A percentile compares a stretch with the other conserved stretches of the same genome.
Conservation (phyloP, 345 rosid species). For the Raphanus sativus region DNA sequence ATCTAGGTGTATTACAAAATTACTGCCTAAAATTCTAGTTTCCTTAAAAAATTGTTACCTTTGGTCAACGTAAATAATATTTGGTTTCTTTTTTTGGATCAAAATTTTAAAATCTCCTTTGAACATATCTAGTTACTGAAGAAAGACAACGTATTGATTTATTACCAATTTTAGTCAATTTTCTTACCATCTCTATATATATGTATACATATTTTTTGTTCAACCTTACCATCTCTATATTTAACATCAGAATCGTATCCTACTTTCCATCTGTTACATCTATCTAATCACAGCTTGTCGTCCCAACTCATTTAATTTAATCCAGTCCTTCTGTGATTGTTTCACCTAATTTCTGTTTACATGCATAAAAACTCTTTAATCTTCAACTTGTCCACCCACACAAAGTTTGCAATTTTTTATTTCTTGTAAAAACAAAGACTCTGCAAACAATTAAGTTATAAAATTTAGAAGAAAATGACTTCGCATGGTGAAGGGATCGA, state of each 20-base stretch:
- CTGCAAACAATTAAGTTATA: not conserved
- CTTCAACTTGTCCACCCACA: not conserved
- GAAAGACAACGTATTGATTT: not conserved
- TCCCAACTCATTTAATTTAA: not conserved
- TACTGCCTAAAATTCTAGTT: too few species aligned
- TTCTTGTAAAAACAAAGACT: not conserved
- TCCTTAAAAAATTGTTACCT: too few species aligned
- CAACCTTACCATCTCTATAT: not conserved
- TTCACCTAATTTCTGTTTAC: slow-evolving; percentile 5
- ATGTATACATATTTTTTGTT: too few species aligned
- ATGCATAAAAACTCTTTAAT: not conserved
- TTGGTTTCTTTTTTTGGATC: too few species aligned
- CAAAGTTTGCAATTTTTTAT: not conserved
- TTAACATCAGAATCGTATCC: not conserved
- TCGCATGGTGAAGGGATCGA: slow-evolving; percentile 15
- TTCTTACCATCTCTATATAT: not conserved
- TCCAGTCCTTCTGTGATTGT: not conserved
- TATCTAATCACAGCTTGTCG: not conserved
- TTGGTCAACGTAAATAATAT: too few species aligned
- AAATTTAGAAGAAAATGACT: slow-evolving; percentile 13
- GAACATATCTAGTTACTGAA: too few species aligned
- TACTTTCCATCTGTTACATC: slow-evolving; percentile 1
- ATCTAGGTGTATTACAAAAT: too few species aligned
- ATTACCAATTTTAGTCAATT: not conserved
- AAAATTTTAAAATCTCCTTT: too few species aligned